Conservation (phyloP, 495 filamentous ascomycete species). For the Penicillium silybi region DNA sequence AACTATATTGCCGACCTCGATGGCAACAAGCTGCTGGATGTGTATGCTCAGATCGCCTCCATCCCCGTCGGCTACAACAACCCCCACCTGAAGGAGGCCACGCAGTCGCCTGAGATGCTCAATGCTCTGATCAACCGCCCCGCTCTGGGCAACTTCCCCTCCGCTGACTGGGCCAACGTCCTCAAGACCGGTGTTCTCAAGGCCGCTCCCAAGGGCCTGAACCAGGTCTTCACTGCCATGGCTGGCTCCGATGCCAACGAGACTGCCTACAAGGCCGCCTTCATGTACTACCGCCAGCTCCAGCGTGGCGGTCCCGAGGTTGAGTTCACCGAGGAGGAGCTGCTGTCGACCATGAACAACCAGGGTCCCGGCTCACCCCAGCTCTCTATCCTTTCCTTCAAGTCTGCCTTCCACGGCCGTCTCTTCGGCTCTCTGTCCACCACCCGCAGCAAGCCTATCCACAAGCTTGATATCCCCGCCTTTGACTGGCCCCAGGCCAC, state of each 20-base stretch:
- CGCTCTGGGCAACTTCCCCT: conserved; percentile 94
- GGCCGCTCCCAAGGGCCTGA: conserved; percentile 83
- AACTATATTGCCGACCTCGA: conserved; percentile 85
- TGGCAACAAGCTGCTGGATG: conserved; percentile 63
- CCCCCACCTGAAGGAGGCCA: conserved; percentile 67
- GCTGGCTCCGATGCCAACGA: conserved; percentile 97
- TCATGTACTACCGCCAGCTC: conserved; percentile 91
- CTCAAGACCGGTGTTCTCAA: conserved; percentile 83
- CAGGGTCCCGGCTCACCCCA: conserved; percentile 75
- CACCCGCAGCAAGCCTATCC: conserved; percentile 93
- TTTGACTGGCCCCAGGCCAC: conserved; percentile 98
- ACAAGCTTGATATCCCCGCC: conserved; percentile 97
- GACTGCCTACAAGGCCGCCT: conserved; percentile 98
- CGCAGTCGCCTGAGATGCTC: conserved; percentile 73
- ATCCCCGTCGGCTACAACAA: conserved; percentile 99
- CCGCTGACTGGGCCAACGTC: conserved; percentile 80
- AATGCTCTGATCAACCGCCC: conserved; percentile 87
- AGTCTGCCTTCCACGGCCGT: conserved; percentile 89
- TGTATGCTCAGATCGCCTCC: conserved; percentile 94
- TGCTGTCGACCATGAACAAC: conserved; percentile 79
- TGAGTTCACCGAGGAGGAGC: conserved; percentile 82
- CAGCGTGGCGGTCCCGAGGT: conserved; percentile 79
- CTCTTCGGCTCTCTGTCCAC: conserved; percentile 90
- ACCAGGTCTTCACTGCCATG: conserved; percentile 97
- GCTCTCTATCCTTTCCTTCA: conserved; percentile 91